Evolutionary conservation across 441 rosid genomes (phyloP).

Genomic region (Populus hybrid): DNA sequence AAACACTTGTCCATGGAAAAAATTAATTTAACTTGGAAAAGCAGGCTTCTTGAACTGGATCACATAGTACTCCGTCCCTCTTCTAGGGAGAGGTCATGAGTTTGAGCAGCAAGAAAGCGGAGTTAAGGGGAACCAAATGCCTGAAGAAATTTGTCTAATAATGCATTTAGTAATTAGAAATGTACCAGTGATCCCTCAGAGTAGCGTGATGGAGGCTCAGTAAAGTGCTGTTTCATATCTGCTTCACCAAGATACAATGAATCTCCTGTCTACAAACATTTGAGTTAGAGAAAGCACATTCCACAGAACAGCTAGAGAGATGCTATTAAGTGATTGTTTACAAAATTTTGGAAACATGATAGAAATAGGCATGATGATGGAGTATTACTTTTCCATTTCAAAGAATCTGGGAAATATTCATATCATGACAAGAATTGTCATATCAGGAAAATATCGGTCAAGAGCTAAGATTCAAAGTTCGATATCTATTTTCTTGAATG

Average conservation of each 20-base stretch:
- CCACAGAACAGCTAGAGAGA: constrained; percentile 13
- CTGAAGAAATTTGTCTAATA: background rate
- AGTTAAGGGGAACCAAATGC: background rate
- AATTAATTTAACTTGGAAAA: too few relatives aligned
- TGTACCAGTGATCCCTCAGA: constrained; percentile 94
- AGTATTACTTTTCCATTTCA: background rate
- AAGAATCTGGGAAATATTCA: background rate
- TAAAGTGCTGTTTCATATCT: constrained; percentile 76
- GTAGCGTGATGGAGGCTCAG: constrained; percentile 84
- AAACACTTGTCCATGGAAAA: too few relatives aligned
- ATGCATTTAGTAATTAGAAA: background rate
- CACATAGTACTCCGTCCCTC: too few relatives aligned
- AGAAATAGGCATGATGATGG: background rate
- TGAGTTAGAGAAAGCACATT: constrained; percentile 14
- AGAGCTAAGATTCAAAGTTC: background rate
- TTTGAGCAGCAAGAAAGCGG: background rate
- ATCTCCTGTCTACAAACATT: constrained; percentile 62
- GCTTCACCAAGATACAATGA: constrained; percentile 47
- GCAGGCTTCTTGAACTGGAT: background rate
- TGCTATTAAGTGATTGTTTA: background rate
- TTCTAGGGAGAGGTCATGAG: background rate
- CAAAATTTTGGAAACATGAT: background rate
- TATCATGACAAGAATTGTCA: background rate
- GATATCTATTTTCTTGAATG: constrained; percentile 2
- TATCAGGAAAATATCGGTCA: background rate